These are phyloP conservation scores for Podospora appendiculata DNA, from an alignment of 495 filamentous ascomycete genomes.

Conservation along the genomic window DNA sequence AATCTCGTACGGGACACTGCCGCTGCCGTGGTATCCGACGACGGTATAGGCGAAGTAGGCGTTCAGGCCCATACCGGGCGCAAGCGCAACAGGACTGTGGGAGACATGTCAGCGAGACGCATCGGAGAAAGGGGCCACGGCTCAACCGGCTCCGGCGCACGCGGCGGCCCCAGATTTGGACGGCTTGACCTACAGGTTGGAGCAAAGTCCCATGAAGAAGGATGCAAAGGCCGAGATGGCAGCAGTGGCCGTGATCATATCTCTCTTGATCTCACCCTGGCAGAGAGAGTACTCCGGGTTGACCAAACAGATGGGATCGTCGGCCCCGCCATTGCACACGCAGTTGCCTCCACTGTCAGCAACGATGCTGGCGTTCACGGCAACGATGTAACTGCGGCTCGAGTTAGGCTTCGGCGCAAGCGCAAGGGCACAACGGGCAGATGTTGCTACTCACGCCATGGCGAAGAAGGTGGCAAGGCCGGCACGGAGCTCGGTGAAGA, in stretches of 20 bases:
- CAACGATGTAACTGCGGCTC: conserved; percentile 47
- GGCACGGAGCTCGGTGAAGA: conserved; percentile 72
- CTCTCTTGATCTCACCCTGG: conserved; percentile 58
- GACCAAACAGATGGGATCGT: conserved; percentile 45
- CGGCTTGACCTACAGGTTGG: conserved; percentile 38
- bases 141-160: not conserved
- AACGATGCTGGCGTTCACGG: conserved; percentile 64
- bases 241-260: conserved; percentile 72
- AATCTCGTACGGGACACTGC: conserved; percentile 57
- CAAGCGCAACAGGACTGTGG: conserved; percentile 60
- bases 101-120: not conserved
- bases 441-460: conserved; percentile 52
- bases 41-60: conserved; percentile 81
- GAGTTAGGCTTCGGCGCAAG: not conserved
- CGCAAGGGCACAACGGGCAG: too few relatives aligned
- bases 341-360: conserved; percentile 56
- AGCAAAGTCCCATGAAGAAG: conserved; percentile 69
- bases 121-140: too few relatives aligned
- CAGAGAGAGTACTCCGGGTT: conserved; percentile 59
- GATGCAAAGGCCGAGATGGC: conserved; percentile 63
- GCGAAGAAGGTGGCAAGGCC: conserved; percentile 79
- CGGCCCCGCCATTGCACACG: conserved; percentile 47
- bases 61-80: conserved; percentile 78
- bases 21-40: conserved; percentile 63
- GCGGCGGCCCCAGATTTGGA: not conserved